A percentile compares a stretch with the other conserved stretches of the same genome.
These are phyloP conservation scores for Stentor roeselii DNA, from an alignment of 73 alveolate genomes.

Conservation along the genomic window DNA sequence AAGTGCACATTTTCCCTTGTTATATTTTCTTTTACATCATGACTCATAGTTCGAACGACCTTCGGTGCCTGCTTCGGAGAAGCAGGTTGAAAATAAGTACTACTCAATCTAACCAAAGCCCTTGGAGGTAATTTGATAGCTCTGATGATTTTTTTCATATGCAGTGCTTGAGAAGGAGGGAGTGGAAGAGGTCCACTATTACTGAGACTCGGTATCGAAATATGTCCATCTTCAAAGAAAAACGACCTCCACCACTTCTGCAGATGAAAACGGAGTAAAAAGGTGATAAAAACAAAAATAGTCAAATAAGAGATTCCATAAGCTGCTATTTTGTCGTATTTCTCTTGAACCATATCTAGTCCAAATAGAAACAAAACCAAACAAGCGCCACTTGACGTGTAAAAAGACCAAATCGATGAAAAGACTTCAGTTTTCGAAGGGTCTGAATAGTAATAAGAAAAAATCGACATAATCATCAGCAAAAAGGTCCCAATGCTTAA, in stretches of 20 bases:
- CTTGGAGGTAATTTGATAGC: slow-evolving; percentile 11
- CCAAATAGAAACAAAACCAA: not conserved
- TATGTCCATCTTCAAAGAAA: not conserved
- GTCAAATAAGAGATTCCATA: not conserved
- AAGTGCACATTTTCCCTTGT: not conserved
- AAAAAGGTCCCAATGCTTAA: not conserved
- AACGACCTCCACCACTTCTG: slow-evolving; percentile 17
- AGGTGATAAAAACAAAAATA: not conserved
- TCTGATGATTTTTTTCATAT: not conserved
- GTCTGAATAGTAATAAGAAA: not conserved
- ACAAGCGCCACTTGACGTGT: not conserved
- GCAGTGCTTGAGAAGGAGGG: slow-evolving; percentile 14
- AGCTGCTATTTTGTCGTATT: not conserved
- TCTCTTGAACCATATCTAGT: not conserved
- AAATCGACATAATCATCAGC: not conserved
- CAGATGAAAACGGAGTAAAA: not conserved
- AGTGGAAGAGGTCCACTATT: slow-evolving; percentile 7
- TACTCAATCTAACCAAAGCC: not conserved
- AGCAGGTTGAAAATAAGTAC: slow-evolving; percentile 24
- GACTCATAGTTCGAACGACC: not conserved
- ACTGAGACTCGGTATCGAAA: not conserved
- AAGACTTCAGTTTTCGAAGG: not conserved
- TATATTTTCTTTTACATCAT: not conserved
- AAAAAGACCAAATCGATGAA: not conserved
- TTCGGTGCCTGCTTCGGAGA: not conserved